These are phyloP conservation scores for Podospora appendiculata DNA, from an alignment of 495 filamentous ascomycete species.

Conservation along the genomic window DNA sequence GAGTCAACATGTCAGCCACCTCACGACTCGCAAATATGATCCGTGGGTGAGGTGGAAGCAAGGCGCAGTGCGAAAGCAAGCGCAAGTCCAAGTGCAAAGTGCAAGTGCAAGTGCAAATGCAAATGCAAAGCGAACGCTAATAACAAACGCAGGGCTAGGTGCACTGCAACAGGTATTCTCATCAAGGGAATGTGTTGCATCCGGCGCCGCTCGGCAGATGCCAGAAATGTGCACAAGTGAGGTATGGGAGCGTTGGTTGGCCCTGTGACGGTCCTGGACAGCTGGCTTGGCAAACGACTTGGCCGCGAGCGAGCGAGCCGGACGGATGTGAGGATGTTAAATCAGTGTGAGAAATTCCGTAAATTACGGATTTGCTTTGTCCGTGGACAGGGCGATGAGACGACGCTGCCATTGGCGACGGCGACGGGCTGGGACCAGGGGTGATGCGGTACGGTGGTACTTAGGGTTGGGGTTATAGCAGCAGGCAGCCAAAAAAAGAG, in stretches of 20 bases:
- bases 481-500: constrained; percentile 11
- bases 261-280: too few relatives aligned
- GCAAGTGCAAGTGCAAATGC: neutral
- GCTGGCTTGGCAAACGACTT: neutral
- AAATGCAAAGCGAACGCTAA: too few relatives aligned
- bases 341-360: neutral
- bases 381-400: neutral
- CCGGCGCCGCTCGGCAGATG: too few relatives aligned
- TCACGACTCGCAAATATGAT: neutral
- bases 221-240: neutral
- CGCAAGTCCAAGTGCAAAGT: neutral
- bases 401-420: neutral
- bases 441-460: constrained; percentile 9
- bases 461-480: constrained; percentile 22
- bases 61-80: neutral
- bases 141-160: too few relatives aligned
- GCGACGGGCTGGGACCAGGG: neutral
- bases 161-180: too few relatives aligned
- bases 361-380: neutral
- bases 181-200: too few relatives aligned
- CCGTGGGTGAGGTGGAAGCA: neutral
- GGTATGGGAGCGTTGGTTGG: neutral
- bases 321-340: too few relatives aligned
- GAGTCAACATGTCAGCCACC: neutral
- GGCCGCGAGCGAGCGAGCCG: neutral